Evolutionary conservation across 306 rosid species (phyloP).

Genomic region (Bauhinia variegata): DNA sequence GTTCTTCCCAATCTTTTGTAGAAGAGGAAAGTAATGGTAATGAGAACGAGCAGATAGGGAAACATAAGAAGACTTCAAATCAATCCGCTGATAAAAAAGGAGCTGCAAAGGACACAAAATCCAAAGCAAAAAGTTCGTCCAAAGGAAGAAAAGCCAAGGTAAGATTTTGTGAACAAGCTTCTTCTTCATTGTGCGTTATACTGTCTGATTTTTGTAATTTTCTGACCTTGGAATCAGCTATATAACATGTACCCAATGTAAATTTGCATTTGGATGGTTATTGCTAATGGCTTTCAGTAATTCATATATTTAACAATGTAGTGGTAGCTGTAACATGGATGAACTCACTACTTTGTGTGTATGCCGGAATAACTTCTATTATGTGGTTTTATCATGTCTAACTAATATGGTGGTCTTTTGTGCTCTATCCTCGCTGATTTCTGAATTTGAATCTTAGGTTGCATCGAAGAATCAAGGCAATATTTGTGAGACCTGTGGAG

Average conservation of each 20-base stretch:
- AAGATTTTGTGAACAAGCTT: conserved; percentile 29
- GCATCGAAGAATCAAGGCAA: conserved; percentile 57
- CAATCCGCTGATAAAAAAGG: conserved; percentile 55
- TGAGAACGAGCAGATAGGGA: conserved; percentile 44
- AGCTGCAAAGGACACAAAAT: conserved; percentile 47
- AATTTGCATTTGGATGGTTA: conserved; percentile 7
- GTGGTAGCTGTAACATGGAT: background rate
- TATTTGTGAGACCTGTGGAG: conserved; percentile 72
- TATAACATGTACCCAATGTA: conserved; percentile 1
- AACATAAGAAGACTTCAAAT: conserved; percentile 50
- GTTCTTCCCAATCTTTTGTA: conserved; percentile 35
- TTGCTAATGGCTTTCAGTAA: background rate
- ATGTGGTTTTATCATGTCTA: conserved; percentile 23
- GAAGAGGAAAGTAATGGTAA: conserved; percentile 39
- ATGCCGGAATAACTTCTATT: background rate
- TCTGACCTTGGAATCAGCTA: conserved; percentile 19
- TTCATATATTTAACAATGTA: background rate
- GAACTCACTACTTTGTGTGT: background rate
- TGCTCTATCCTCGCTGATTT: conserved; percentile 18
- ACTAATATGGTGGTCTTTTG: conserved; percentile 16
- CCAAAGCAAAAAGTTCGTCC: conserved; percentile 55
- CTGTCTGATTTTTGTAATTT: conserved; percentile 12
- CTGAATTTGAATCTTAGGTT: conserved; percentile 40
- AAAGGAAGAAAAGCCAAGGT: conserved; percentile 86
- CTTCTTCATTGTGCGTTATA: conserved; percentile 9